Conservation (phyloP, 2,329 filamentous ascomycete species). For the Fusarium acutatum region DNA sequence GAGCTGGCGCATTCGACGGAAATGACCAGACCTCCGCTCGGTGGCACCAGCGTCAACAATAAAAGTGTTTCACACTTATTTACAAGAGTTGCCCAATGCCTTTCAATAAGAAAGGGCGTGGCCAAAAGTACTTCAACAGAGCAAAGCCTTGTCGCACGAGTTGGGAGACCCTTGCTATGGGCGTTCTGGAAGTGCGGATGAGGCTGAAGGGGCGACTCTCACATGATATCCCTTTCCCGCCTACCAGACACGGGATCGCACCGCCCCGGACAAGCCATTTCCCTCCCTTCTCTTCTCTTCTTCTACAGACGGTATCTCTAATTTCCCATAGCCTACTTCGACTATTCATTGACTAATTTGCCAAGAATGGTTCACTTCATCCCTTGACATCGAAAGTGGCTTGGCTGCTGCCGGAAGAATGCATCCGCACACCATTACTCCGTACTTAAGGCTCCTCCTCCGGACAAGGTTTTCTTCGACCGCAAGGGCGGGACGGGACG, state of each 20-base stretch:
- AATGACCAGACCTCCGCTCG: slow-evolving; percentile 26
- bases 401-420: slow-evolving; percentile 1
- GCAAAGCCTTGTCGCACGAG: background rate
- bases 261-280: slow-evolving; percentile 22
- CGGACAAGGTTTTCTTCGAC: background rate
- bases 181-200: slow-evolving; percentile 28
- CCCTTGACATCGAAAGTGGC: slow-evolving; percentile 4
- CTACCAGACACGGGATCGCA: slow-evolving; percentile 29
- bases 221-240: slow-evolving; percentile 9
- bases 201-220: slow-evolving; percentile 14
- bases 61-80: slow-evolving; percentile 1
- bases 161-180: background rate
- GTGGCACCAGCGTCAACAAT: slow-evolving; percentile 6
- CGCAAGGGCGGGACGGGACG: slow-evolving; percentile 30
- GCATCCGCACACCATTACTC: background rate
- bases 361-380: slow-evolving; percentile 14
- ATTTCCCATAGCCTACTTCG: background rate
- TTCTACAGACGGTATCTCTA: background rate
- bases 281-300: slow-evolving; percentile 5
- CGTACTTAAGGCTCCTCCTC: background rate
- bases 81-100: background rate
- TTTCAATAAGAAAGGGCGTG: slow-evolving; percentile 4
- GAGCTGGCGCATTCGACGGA: slow-evolving; percentile 13
- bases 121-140: background rate
- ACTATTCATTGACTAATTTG: slow-evolving; percentile 10